Base-by-base conservation (phyloP, 192 early-diverging fungal species). In the Rhizoclosmatium sp. region DNA sequence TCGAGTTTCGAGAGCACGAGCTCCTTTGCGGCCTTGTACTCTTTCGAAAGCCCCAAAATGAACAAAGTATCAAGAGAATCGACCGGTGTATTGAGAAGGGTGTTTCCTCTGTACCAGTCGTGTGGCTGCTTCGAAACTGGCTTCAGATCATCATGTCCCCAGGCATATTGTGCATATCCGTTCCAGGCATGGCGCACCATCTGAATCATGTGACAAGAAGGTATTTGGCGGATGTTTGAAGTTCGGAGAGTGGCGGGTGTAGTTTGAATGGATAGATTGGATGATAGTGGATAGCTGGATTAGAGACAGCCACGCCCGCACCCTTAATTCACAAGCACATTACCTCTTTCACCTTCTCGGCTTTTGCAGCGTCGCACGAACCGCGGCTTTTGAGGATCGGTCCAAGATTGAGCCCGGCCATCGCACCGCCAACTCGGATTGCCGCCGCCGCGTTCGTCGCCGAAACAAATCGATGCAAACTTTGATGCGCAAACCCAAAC, bases 31-130 rank as follows among this genome's bases (percentile, higher is more conserved):
- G 90, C 82, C 45, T 89, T 78, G 84, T 95, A 98, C 59, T 97
- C 94, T n/a, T 91, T 86, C 46, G 87, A 82, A 4, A 98, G 85
- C 41, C 85, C 93, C 95, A 96, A 95, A 66, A 98, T 92, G 59
- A 89, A 89, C 45, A 97, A 86, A 0, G 96, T 97, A 78, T 98
- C 97, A 44, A 98, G 84, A 2, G 93, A 82, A 80, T 98, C 97
- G 67, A 97, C 86, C 58, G 96, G 91, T 2, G 95, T 95, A 69
- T 76, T 80, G 56, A 82, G 80, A 19, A 83, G 75, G 21, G 45
- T 65, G n/a, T 12, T 75, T 93, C 61, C 40, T 16, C 41, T 5
- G 74, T 86, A 83, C 88, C 88, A 89, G 69, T 87, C 83, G 54
- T 75, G 51, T n/a, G 61, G 65, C 12, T 2, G 46, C 49, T 60